phyloP scores from a whole-genome alignment of 2,329 filamentous ascomycete species.

The Pseudocercospora vitis region DNA sequence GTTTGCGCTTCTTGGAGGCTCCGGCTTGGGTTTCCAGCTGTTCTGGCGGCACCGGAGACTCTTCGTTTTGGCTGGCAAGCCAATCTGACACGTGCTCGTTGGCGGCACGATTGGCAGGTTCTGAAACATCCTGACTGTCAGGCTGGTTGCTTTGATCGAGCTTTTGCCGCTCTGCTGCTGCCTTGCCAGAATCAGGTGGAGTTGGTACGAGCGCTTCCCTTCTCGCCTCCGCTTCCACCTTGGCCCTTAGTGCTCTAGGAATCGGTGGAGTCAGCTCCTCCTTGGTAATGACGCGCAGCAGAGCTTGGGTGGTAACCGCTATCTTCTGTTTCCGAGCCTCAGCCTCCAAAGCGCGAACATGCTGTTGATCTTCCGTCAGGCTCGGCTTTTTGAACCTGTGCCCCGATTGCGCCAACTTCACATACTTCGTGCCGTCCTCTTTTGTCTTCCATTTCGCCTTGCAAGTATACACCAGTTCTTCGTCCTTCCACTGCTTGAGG shows the following conservation, averaged over 20 bases:
- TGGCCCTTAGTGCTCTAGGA: no score
- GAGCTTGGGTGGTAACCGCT: constrained; percentile 5
- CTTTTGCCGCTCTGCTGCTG: not conserved
- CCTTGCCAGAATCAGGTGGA: constrained; percentile 14
- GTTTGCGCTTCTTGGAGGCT: constrained; percentile 15
- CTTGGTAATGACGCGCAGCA: constrained; percentile 8
- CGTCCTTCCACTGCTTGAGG: constrained; percentile 11
- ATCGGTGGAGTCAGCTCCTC: constrained; percentile 10
- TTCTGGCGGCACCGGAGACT: constrained; percentile 14
- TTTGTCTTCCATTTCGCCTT: constrained; percentile 13
- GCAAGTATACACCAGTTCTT: constrained; percentile 11
- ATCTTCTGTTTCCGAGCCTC: constrained; percentile 4
- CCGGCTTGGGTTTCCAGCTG: constrained; percentile 1
- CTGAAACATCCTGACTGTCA: not conserved
- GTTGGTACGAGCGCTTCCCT: constrained; percentile 7
- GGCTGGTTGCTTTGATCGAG: not conserved
- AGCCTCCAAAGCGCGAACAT: not conserved
- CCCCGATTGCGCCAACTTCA: constrained; percentile 12
- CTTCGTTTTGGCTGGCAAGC: constrained; percentile 16
- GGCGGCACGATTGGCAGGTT: not conserved
- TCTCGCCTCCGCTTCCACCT: no score
- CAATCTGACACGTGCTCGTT: constrained; percentile 11
- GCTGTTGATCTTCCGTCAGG: not conserved
- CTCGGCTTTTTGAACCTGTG: constrained; percentile 13
- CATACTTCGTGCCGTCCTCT: constrained; percentile 6